These are phyloP conservation scores for Penicillium daleae DNA, from an alignment of 495 filamentous ascomycete species.

Conservation along the genomic window DNA sequence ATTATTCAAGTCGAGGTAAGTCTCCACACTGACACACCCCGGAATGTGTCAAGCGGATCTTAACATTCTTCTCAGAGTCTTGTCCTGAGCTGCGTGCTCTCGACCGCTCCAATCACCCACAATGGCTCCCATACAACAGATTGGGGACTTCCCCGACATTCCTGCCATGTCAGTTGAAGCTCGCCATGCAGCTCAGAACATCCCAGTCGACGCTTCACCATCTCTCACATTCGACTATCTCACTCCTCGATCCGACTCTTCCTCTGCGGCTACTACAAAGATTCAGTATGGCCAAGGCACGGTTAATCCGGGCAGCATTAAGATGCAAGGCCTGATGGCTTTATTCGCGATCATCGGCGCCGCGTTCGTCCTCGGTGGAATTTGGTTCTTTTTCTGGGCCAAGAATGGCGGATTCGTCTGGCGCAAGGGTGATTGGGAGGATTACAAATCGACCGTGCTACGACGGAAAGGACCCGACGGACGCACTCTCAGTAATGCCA, in stretches of 20 bases:
- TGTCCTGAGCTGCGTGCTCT: constrained; percentile 48
- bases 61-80: constrained; percentile 26
- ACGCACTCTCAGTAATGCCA: constrained; percentile 76
- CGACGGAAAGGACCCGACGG: constrained; percentile 89
- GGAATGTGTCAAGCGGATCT: constrained; percentile 11
- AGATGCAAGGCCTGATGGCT: constrained; percentile 80
- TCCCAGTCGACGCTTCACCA: constrained; percentile 3
- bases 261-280: constrained; percentile 24
- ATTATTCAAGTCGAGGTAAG: constrained; percentile 23
- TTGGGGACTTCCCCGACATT: constrained; percentile 36
- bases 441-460: constrained; percentile 97
- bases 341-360: constrained; percentile 85
- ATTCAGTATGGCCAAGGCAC: constrained; percentile 54
- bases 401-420: constrained; percentile 94
- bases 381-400: constrained; percentile 99
- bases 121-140: constrained; percentile 41
- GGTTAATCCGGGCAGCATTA: constrained; percentile 68
- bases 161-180: constrained; percentile 19
- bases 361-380: constrained; percentile 70
- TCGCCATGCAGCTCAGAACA: constrained; percentile 15
- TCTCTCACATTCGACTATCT: constrained; percentile 22
- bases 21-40: neutral
- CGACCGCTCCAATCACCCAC: constrained; percentile 31
- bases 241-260: constrained; percentile 28
- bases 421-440: constrained; percentile 87